Conservation (phyloP, 2,329 filamentous ascomycete genomes). For the Trichoderma asperellum region DNA sequence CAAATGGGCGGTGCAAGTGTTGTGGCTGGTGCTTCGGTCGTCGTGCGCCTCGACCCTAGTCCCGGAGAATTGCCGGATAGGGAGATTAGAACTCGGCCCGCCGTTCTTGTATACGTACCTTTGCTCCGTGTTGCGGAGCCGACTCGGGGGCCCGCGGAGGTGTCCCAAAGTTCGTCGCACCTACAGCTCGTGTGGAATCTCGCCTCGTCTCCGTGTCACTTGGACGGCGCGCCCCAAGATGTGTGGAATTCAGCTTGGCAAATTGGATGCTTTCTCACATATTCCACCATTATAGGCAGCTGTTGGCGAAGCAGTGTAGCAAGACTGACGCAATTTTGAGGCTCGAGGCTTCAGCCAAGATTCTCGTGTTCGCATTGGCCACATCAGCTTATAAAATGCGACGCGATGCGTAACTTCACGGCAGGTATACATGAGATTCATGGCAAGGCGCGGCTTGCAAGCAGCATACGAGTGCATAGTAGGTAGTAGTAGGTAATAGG, state of each 20-base stretch:
- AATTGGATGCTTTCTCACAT: background rate
- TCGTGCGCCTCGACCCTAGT: too few species aligned
- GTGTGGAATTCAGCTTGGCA: background rate
- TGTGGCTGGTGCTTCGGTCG: background rate
- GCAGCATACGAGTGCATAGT: background rate
- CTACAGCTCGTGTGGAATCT: background rate
- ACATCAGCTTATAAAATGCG: background rate
- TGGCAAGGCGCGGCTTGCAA: background rate
- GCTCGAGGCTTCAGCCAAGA: slow-evolving; percentile 5
- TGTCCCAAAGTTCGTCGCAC: background rate
- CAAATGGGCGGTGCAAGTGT: too few species aligned
- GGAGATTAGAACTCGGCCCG: background rate
- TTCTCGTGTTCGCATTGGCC: slow-evolving; percentile 4
- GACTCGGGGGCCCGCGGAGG: background rate
- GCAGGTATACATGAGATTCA: background rate
- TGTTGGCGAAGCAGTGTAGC: slow-evolving; percentile 14
- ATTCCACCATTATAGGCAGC: slow-evolving; percentile 5
- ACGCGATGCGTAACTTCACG: background rate
- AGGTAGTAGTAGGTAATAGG: too few species aligned
- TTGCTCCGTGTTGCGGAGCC: background rate
- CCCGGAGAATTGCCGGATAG: slow-evolving; percentile 16
- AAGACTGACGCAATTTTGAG: background rate
- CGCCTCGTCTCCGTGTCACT: slow-evolving; percentile 1
- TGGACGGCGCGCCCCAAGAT: background rate
- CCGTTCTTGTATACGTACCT: background rate